Evolutionary conservation across 352 stramenopile species (phyloP).

Genomic region (Phytopythium montanum): DNA sequence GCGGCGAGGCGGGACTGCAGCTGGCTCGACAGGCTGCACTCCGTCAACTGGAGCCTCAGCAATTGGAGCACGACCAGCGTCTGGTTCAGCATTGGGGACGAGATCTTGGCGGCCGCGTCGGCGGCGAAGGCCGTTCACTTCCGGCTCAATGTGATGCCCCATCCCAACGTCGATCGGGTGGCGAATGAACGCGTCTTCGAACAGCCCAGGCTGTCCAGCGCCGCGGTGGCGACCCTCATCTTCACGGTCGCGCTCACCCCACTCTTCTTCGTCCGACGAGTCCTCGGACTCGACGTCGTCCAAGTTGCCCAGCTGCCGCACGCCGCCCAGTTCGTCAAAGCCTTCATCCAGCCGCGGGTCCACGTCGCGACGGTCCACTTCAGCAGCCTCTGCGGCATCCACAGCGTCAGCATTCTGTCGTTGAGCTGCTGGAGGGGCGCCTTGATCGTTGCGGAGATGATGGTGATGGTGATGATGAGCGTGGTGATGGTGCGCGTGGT

Average conservation of each 20-base stretch:
- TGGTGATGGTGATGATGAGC: slow-evolving; percentile 19
- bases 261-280: slow-evolving; percentile 55
- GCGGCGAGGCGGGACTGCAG: slow-evolving; percentile 22
- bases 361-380: slow-evolving; percentile 7
- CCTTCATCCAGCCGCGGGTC: slow-evolving; percentile 26
- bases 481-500: slow-evolving; percentile 17
- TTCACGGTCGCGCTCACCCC: slow-evolving; percentile 18
- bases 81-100: neutral
- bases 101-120: slow-evolving; percentile 19
- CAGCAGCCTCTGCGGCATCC: neutral
- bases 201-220: slow-evolving; percentile 6
- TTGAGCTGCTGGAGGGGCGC: slow-evolving; percentile 6
- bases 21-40: slow-evolving; percentile 13
- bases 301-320: slow-evolving; percentile 33
- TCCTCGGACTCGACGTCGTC: slow-evolving; percentile 43
- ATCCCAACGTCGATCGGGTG: slow-evolving; percentile 29
- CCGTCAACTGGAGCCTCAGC: slow-evolving; percentile 11
- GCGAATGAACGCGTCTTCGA: slow-evolving; percentile 39
- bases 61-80: neutral
- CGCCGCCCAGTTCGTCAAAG: slow-evolving; percentile 30
- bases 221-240: neutral
- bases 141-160: slow-evolving; percentile 9
- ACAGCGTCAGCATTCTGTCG: neutral
- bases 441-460: slow-evolving; percentile 14
- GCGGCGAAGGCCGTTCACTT: slow-evolving; percentile 26